These are phyloP conservation scores for Phytopythium helicoides DNA, from an alignment of 352 stramenopile species.

Conservation along the genomic window DNA sequence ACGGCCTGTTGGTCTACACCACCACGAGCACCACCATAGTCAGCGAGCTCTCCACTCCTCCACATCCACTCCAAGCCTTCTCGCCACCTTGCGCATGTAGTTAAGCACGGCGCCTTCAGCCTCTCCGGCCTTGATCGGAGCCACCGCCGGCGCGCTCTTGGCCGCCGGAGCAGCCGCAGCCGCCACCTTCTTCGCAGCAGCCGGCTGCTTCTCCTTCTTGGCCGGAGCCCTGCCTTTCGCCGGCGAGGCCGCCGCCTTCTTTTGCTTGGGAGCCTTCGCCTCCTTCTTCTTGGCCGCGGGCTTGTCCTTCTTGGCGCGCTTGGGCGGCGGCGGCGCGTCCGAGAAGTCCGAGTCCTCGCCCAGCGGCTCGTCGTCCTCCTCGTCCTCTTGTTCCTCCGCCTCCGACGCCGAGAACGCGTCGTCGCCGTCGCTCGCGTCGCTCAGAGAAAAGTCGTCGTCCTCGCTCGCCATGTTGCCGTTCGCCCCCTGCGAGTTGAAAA, in stretches of 20 bases:
- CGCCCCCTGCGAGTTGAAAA: too few species aligned
- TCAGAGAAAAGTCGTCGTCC: slow-evolving; percentile 66
- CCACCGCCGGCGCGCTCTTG: slow-evolving; percentile 15
- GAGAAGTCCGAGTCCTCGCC: slow-evolving; percentile 49
- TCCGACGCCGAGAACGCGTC: slow-evolving; percentile 30
- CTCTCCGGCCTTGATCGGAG: slow-evolving; percentile 37
- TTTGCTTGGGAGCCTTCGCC: too few species aligned
- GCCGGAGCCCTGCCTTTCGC: too few species aligned
- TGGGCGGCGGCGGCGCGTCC: slow-evolving; percentile 12
- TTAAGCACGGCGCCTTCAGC: slow-evolving; percentile 54
- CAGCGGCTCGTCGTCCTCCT: slow-evolving; percentile 21
- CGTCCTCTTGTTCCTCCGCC: slow-evolving; percentile 25
- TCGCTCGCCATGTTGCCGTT: slow-evolving; percentile 34
- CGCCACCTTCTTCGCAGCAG: background rate
- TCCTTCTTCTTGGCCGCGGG: too few species aligned
- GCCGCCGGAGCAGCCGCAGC: slow-evolving; percentile 4
- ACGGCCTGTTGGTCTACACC: slow-evolving; percentile 59
- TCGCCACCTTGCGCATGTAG: slow-evolving; percentile 66
- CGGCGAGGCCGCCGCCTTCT: slow-evolving; percentile 7
- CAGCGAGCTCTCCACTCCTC: slow-evolving; percentile 6
- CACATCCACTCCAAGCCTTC: background rate
- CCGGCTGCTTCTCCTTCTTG: slow-evolving; percentile 6
- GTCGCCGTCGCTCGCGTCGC: slow-evolving; percentile 33
- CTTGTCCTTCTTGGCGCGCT: slow-evolving; percentile 16
- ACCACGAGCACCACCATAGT: background rate